Evolutionary conservation across 495 filamentous ascomycete genomes (phyloP).

Genomic region (Cercophora sp.): DNA sequence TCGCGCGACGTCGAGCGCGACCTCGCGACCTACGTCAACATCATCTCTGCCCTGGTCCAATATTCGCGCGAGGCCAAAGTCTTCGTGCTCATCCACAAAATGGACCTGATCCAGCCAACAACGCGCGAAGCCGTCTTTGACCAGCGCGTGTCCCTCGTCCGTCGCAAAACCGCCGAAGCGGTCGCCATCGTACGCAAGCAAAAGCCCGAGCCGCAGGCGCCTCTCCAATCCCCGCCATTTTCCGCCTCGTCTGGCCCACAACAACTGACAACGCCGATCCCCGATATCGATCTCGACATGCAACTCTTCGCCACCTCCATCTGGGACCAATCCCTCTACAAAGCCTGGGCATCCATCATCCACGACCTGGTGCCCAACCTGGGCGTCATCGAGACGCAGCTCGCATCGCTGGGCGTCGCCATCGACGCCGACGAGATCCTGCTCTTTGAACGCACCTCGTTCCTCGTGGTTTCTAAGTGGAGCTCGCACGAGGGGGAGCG

Average conservation of each 20-base stretch:
- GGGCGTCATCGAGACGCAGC: conserved; percentile 77
- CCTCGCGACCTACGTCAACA: conserved; percentile 79
- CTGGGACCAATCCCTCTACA: conserved; percentile 98
- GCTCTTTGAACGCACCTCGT: conserved; percentile 92
- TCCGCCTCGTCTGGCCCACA: not conserved
- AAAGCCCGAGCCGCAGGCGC: conserved; percentile 22
- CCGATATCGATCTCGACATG: conserved; percentile 57
- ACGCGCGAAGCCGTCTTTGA: conserved; percentile 76
- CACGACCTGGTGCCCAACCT: conserved; percentile 94
- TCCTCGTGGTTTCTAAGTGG: conserved; percentile 86
- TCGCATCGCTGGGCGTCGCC: conserved; percentile 69
- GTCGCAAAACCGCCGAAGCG: conserved; percentile 70
- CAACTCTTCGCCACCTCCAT: conserved; percentile 87
- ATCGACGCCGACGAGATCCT: conserved; percentile 92
- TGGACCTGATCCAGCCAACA: conserved; percentile 87
- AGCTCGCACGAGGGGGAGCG: conserved; percentile 63
- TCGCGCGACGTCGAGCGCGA: conserved; percentile 89
- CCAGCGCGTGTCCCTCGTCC: conserved; percentile 68
- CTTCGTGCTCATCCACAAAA: conserved; percentile 95
- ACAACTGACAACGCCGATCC: conserved; percentile 39
- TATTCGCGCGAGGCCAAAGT: conserved; percentile 79
- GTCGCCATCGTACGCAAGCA: conserved; percentile 36
- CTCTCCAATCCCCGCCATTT: not conserved
- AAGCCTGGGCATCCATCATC: conserved; percentile 95
- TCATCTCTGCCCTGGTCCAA: conserved; percentile 79